Evolutionary conservation across 805 yeast species (phyloP).

Genomic region (Kurtzmaniella cleridarum): DNA sequence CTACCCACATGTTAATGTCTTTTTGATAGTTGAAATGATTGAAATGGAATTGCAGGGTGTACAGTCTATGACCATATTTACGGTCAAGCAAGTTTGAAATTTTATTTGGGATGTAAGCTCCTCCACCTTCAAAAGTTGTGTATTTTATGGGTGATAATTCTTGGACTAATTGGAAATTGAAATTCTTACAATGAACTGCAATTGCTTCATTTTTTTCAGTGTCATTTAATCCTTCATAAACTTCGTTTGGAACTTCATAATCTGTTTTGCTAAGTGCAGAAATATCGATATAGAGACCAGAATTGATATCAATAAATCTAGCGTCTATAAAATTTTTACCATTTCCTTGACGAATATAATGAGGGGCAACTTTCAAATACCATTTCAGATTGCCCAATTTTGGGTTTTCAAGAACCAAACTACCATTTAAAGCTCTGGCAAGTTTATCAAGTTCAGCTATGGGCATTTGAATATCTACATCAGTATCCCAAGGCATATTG

Average conservation of each 20-base stretch:
- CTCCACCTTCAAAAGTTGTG: conserved; percentile 31
- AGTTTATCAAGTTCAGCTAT: conserved; percentile 18
- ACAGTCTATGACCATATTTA: conserved; percentile 28
- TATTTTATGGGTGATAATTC: conserved; percentile 32
- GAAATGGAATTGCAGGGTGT: conserved; percentile 22
- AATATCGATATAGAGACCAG: conserved; percentile 42
- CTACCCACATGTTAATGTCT: conserved; percentile 45
- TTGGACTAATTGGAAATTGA: conserved; percentile 34
- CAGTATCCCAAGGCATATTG: conserved; percentile 29
- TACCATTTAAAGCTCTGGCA: conserved; percentile 19
- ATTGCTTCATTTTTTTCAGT: conserved; percentile 8
- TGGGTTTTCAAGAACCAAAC: conserved; percentile 23
- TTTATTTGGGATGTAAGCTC: conserved; percentile 31
- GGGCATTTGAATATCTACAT: conserved; percentile 25
- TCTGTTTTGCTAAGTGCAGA: conserved; percentile 30
- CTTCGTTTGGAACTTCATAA: conserved; percentile 13
- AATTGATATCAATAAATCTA: conserved; percentile 29
- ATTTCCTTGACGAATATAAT: conserved; percentile 31
- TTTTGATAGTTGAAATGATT: conserved; percentile 32
- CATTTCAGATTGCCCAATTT: conserved; percentile 25
- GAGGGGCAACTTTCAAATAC: conserved; percentile 20
- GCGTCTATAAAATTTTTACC: conserved; percentile 38
- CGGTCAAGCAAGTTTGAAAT: conserved; percentile 23
- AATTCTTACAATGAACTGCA: conserved; percentile 33
- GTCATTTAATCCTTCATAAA: conserved; percentile 6